These are phyloP conservation scores for Hymenoscyphus infarciens DNA, from an alignment of 2,329 filamentous ascomycete species.

Conservation along the genomic window DNA sequence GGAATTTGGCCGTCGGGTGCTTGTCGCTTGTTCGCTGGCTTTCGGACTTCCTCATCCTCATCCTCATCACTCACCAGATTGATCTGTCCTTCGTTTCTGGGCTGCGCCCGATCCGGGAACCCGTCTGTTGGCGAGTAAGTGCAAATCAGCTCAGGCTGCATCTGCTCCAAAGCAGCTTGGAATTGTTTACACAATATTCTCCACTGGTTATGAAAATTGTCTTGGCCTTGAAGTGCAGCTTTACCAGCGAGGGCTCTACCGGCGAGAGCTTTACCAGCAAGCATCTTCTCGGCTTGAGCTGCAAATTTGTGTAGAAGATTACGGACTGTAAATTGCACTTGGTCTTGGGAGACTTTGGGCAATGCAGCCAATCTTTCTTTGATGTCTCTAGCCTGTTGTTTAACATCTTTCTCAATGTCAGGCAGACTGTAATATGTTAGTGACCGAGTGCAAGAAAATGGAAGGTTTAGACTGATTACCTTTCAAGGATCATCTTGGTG, in stretches of 20 bases:
- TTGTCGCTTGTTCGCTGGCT: not conserved
- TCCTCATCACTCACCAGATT: not conserved
- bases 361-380: not conserved
- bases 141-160: not conserved
- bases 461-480: not conserved
- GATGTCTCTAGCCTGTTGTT: not conserved
- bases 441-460: not conserved
- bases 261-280: constrained; percentile 46
- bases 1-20: not conserved
- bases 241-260: not conserved
- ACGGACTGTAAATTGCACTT: constrained; percentile 62
- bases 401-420: not conserved
- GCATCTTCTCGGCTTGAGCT: constrained; percentile 47
- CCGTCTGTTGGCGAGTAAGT: not conserved
- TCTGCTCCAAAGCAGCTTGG: constrained; percentile 11
- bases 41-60: not conserved
- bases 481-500: not conserved
- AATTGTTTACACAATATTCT: constrained; percentile 36
- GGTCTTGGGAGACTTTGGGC: constrained; percentile 41
- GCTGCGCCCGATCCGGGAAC: not conserved
- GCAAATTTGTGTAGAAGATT: constrained; percentile 57
- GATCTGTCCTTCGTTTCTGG: not conserved
- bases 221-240: not conserved
- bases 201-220: constrained; percentile 45
- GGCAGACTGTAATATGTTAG: not conserved